Percentiles rank a stretch among this genome's conserved stretches.
Conservation (phyloP, 2,329 filamentous ascomycete genomes). For the Ciborinia camelliae region DNA sequence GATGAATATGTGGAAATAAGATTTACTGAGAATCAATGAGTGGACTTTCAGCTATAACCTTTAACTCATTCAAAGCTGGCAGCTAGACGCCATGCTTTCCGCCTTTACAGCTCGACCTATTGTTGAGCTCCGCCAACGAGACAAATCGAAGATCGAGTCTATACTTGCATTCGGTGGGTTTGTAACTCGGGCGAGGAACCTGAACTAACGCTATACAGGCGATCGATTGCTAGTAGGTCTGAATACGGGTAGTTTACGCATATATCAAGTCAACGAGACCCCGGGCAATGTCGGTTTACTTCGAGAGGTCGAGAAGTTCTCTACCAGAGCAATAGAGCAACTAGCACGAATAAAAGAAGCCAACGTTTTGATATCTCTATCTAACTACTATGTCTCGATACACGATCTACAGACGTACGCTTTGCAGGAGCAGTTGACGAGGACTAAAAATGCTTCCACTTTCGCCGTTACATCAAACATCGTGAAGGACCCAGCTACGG, state of each 20-base stretch:
- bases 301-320: constrained; percentile 92
- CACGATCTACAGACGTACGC: constrained; percentile 85
- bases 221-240: constrained; percentile 90
- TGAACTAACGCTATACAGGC: constrained; percentile 47
- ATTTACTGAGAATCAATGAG: constrained; percentile 13
- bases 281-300: constrained; percentile 68
- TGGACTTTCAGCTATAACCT: not conserved
- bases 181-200: not conserved
- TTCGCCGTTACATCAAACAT: constrained; percentile 97
- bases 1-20: constrained; percentile 6
- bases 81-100: constrained; percentile 71
- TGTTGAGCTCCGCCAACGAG: constrained; percentile 91
- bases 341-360: constrained; percentile 94
- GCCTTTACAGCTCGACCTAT: constrained; percentile 95
- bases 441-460: constrained; percentile 81
- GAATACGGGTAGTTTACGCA: constrained; percentile 80
- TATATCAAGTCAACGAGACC: constrained; percentile 83
- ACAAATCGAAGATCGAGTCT: constrained; percentile 96
- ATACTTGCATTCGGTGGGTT: constrained; percentile 79
- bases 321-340: constrained; percentile 84
- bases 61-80: constrained; percentile 29
- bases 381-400: constrained; percentile 83
- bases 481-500: constrained; percentile 80
- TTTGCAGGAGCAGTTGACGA: constrained; percentile 72
- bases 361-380: constrained; percentile 84